phyloP scores from a whole-genome alignment of 192 early-diverging fungal species.

The Backusella psychrophila region DNA sequence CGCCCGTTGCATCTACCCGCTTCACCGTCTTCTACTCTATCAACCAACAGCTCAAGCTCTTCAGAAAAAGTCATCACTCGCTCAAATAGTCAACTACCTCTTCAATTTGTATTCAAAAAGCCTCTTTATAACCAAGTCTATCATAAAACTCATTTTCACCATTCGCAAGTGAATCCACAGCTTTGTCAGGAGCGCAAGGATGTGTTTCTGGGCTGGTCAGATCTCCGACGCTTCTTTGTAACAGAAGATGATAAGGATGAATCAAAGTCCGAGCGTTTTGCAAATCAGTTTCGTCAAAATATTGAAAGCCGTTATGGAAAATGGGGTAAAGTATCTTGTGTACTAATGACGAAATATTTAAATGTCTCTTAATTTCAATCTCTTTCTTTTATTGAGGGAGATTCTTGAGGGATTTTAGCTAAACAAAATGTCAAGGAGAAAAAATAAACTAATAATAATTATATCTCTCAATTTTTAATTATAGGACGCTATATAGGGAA shows the following conservation, averaged over 20 bases:
- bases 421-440: neutral
- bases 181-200: conserved; percentile 7
- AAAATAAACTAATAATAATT: conserved; percentile 10
- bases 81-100: conserved; percentile 4
- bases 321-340: conserved; percentile 25
- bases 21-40: conserved; percentile 6
- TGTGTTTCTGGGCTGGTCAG: conserved; percentile 19
- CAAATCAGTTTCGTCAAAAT: conserved; percentile 31
- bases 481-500: conserved; percentile 49
- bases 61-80: neutral
- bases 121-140: conserved; percentile 29
- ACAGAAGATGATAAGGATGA: neutral
- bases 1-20: neutral
- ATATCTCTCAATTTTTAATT: conserved; percentile 9
- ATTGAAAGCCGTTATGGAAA: conserved; percentile 29
- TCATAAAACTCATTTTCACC: conserved; percentile 34
- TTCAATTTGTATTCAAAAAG: conserved; percentile 20
- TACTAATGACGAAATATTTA: neutral
- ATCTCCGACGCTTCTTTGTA: conserved; percentile 27
- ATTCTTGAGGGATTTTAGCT: conserved; percentile 20
- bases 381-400: conserved; percentile 1
- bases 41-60: neutral
- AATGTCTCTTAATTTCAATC: conserved; percentile 3
- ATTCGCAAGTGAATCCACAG: neutral
- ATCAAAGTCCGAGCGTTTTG: conserved; percentile 20